phyloP scores from a whole-genome alignment of 352 stramenopile genomes.

The Pythium coloratum region DNA sequence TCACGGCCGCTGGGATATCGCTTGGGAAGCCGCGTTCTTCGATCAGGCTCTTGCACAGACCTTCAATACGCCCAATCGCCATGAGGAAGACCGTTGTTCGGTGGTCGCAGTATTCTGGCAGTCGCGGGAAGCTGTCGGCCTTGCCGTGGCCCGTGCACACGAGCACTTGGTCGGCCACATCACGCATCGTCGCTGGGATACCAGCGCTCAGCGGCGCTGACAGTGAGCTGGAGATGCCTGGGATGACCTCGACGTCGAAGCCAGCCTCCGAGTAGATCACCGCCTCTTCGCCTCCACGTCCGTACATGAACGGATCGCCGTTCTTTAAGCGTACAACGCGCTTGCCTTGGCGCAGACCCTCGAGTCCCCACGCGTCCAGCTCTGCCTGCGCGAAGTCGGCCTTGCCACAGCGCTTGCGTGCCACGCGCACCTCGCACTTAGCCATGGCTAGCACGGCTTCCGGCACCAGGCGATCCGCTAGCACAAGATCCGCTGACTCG shows the following conservation, averaged over 20 bases:
- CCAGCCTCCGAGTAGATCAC: constrained; percentile 73
- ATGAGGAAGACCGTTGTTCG: constrained; percentile 98
- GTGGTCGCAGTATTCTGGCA: constrained; percentile 95
- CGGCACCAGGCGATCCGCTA: constrained; percentile 93
- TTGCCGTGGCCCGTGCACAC: constrained; percentile 94
- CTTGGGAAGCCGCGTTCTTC: constrained; percentile 85
- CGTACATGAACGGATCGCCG: constrained; percentile 97
- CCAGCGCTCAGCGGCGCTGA: constrained; percentile 91
- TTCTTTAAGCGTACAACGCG: constrained; percentile 97
- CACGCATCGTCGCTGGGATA: constrained; percentile 96
- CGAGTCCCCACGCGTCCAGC: constrained; percentile 93
- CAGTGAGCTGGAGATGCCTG: constrained; percentile 95
- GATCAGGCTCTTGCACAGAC: constrained; percentile 84
- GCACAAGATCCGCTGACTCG: constrained; percentile 88
- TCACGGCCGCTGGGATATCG: constrained; percentile 91
- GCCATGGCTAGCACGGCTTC: constrained; percentile 90
- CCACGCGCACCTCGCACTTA: constrained; percentile 88
- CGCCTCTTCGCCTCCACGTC: constrained; percentile 93
- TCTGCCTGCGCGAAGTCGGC: constrained; percentile 92
- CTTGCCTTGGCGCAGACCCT: constrained; percentile 85
- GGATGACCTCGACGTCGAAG: constrained; percentile 85
- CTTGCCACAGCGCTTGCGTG: constrained; percentile 94
- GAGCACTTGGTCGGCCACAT: constrained; percentile 92
- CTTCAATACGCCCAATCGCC: constrained; percentile 92
- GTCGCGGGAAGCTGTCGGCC: constrained; percentile 88